These are phyloP conservation scores for Jacaranda copaia DNA, from an alignment of 257 asterid species.

Conservation along the genomic window DNA sequence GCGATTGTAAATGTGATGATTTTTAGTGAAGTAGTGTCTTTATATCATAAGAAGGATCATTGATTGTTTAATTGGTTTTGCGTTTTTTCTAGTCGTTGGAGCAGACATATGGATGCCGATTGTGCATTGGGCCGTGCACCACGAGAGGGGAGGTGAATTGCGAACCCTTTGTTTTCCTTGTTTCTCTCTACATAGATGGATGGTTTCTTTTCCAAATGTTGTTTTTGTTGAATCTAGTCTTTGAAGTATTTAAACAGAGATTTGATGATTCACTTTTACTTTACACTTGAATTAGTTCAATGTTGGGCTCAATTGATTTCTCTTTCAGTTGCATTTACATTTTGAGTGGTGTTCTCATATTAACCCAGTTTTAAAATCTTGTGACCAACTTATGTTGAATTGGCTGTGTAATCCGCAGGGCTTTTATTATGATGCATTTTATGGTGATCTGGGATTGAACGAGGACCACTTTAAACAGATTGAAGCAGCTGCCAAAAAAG, in stretches of 20 bases:
- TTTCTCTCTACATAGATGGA: neutral
- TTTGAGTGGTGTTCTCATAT: constrained; percentile 12
- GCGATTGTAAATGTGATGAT: neutral
- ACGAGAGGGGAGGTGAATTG: constrained; percentile 86
- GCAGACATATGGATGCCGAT: constrained; percentile 86
- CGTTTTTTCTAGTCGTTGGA: constrained; percentile 66
- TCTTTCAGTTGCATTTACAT: constrained; percentile 27
- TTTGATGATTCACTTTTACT: neutral
- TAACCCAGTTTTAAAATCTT: constrained; percentile 11
- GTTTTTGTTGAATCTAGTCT: neutral
- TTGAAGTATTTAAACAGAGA: neutral
- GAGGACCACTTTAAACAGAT: constrained; percentile 87
- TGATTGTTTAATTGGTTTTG: constrained; percentile 8
- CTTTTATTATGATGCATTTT: constrained; percentile 94
- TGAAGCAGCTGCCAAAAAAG: constrained; percentile 82
- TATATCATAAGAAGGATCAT: constrained; percentile 10
- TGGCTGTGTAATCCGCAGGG: constrained; percentile 65
- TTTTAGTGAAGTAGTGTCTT: neutral
- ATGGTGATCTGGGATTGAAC: constrained; percentile 89
- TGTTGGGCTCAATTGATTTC: neutral
- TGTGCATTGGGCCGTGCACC: constrained; percentile 96
- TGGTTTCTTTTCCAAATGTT: neutral
- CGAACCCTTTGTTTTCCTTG: constrained; percentile 23
- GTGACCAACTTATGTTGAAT: constrained; percentile 27
- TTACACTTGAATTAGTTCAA: neutral